Evolutionary conservation across 2,329 filamentous ascomycete species (phyloP).

Genomic region (Coleophoma crateriformis): DNA sequence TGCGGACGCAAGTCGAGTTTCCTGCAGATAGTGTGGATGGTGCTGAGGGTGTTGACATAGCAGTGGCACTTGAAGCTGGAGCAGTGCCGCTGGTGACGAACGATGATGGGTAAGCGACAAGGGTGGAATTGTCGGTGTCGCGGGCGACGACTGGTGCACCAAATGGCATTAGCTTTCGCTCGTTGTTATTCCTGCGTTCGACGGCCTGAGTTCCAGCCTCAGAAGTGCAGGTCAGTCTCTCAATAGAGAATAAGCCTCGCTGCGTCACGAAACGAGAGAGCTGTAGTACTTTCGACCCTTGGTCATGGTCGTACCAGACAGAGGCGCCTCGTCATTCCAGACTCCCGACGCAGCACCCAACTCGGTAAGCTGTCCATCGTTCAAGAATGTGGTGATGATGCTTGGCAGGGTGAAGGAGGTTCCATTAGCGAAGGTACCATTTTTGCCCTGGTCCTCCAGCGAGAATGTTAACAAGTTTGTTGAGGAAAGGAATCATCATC

Average conservation of each 20-base stretch:
- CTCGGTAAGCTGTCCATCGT: constrained; percentile 62
- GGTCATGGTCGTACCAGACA: constrained; percentile 42
- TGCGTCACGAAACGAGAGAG: constrained; percentile 51
- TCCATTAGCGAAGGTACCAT: constrained; percentile 40
- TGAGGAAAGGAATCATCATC: constrained; percentile 57
- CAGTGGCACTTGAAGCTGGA: constrained; percentile 1
- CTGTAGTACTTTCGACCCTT: constrained; percentile 46
- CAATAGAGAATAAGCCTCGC: constrained; percentile 61
- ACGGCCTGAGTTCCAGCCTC: neutral
- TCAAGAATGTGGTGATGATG: constrained; percentile 56
- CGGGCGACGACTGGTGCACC: no score
- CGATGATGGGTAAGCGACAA: neutral
- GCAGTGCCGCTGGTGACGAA: constrained; percentile 3
- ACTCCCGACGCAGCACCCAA: constrained; percentile 54
- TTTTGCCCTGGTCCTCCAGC: constrained; percentile 42
- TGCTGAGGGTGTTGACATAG: neutral
- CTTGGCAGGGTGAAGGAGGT: constrained; percentile 44
- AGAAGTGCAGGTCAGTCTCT: constrained; percentile 48
- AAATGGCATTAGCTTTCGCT: no score
- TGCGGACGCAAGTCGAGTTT: constrained; percentile 41
- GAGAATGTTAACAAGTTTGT: constrained; percentile 47
- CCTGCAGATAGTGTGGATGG: constrained; percentile 1
- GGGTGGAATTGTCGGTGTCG: neutral
- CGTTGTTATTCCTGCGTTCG: no score
- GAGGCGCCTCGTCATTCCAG: constrained; percentile 48